Base-by-base conservation (phyloP, 805 yeast genomes). In the Candida corydali region DNA sequence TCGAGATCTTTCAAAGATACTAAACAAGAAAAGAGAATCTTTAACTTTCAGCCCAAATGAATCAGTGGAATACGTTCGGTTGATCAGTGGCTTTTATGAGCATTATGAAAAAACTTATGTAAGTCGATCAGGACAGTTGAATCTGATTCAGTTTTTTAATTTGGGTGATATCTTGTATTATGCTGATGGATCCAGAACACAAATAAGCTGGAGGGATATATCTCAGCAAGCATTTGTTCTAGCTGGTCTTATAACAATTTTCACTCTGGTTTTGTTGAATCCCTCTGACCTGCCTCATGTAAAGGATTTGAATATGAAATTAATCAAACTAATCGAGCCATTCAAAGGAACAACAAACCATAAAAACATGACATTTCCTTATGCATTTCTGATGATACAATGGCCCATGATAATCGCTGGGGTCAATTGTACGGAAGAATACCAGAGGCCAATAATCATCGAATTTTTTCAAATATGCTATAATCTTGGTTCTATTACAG, bases 351-450 rank as follows among this genome's bases (percentile, higher is more conserved):
- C 43, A 6, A 29, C 17, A 17, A 17, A 20, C 10, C 17, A 23
- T 17, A 32, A 29, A 17, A 32, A 20, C 26, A 37, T 26, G 42
- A 25, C 25, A 15, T 38, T 24, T 26, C 37, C 37, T 9, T 36
- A 38, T 38, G 44, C 40, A 8, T 34, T 43, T 8, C 43, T 75
- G 65, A 59, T 76, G 65, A 51, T 75, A 14, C 82, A 76, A 49
- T 70, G 79, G 75, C 75, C 81, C 0, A 59, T 76, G 57, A 55
- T 68, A 29, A 61, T 69, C 10, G 73, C 76, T 2, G 84, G 82
- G 0, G 36, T 68, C 37, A 69, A 71, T 42, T 65, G 73, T 43
- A 49, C 55, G 1, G 46, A 59, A 1, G 52, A 52, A 3, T 53
- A 54, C 4, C 67, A 73, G 36, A 60, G 63, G 33, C 36, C 39